Percentiles rank a stretch among this genome's conserved stretches.
Conservation (phyloP, 2,329 filamentous ascomycete species). For the Dothistroma septosporum region DNA sequence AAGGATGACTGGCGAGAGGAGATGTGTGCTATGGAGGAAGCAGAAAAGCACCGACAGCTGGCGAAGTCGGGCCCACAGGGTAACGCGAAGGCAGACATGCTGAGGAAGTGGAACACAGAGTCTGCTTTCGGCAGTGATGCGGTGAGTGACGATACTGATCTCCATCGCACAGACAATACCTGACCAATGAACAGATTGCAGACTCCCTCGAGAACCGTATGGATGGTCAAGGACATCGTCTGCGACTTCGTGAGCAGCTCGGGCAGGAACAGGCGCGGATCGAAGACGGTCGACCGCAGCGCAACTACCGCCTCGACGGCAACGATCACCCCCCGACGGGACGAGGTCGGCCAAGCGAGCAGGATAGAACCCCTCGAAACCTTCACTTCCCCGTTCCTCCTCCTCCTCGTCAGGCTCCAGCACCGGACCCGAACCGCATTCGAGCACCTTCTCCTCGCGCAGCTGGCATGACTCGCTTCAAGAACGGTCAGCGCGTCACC, state of each 20-base stretch:
- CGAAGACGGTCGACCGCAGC: background rate
- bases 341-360: background rate
- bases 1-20: background rate
- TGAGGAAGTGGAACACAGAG: slow-evolving; percentile 13
- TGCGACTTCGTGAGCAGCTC: background rate
- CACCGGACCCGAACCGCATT: background rate
- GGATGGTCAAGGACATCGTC: slow-evolving; percentile 7
- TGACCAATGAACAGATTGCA: background rate
- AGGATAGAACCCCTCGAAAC: background rate
- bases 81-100: background rate
- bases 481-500: background rate
- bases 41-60: background rate
- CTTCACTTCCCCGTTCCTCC: background rate
- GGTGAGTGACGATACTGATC: background rate
- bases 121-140: slow-evolving; percentile 14
- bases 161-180: background rate
- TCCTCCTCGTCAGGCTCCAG: background rate
- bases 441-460: background rate
- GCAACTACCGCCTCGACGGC: background rate
- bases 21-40: background rate
- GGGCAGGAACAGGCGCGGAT: background rate
- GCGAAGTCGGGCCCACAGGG: background rate
- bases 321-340: background rate
- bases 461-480: background rate
- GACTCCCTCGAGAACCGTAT: slow-evolving; percentile 4